These are phyloP conservation scores for Boletus patriciae DNA, from an alignment of 768 basidiomycete genomes.

Conservation along the genomic window DNA sequence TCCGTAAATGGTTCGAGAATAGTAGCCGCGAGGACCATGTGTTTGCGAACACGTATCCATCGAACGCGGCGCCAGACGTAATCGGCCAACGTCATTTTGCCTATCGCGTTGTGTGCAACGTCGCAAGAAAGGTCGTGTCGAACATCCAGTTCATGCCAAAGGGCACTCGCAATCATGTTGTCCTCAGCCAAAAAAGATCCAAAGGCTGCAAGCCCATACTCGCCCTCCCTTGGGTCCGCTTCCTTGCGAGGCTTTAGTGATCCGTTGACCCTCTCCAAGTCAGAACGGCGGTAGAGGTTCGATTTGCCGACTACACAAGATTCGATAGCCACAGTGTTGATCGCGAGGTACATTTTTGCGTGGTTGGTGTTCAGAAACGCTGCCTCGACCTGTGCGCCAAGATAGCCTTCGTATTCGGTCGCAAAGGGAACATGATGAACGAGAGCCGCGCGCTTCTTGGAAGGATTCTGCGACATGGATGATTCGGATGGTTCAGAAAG, in stretches of 20 bases:
- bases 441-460: conserved; percentile 62
- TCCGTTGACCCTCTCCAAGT: conserved; percentile 74
- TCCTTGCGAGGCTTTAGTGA: conserved; percentile 50
- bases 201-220: conserved; percentile 71
- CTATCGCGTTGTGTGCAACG: conserved; percentile 85
- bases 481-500: conserved; percentile 49
- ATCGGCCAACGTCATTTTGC: conserved; percentile 79
- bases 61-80: conserved; percentile 89
- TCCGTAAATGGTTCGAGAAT: conserved; percentile 93
- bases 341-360: conserved; percentile 96
- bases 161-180: conserved; percentile 90
- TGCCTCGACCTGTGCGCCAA: conserved; percentile 87
- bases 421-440: conserved; percentile 98
- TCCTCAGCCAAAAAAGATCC: conserved; percentile 93
- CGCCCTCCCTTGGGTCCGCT: conserved; percentile 21
- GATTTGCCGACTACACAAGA: conserved; percentile 98
- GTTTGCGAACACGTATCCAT: conserved; percentile 96
- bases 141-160: conserved; percentile 92
- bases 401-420: conserved; percentile 58
- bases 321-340: conserved; percentile 84
- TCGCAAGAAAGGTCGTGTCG: conserved; percentile 91
- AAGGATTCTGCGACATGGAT: conserved; percentile 34
- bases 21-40: conserved; percentile 87
- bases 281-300: conserved; percentile 88
- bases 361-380: conserved; percentile 97